Evolutionary conservation across 1,284 basidiomycete species (phyloP), one percentile per base, ranked within the genome.

Genomic region (Apiotrichum laibachii): DNA sequence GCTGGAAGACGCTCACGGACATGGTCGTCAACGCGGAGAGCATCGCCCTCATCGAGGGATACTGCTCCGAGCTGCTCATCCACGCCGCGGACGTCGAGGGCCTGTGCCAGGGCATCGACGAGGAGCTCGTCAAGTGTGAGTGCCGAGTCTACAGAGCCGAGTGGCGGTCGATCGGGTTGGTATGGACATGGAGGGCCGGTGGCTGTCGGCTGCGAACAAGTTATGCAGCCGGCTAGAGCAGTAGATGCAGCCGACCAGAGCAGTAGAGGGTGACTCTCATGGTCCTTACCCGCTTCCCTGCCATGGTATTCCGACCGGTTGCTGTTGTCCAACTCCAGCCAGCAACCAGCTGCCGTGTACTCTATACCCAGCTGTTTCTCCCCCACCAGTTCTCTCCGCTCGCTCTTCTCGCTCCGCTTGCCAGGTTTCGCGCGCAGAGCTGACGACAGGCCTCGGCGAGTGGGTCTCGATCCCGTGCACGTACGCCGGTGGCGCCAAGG

Each of bases 61-160:
- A 63, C 60, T 67, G 47, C 72, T 95, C 92, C 68, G 96, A 99
- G 76, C 92, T 99, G 68, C 80, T 99, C 42, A 85, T 99, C 46
- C 96, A 99, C 77, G 95, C 96, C 0, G 96, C 96, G 6, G 96
- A 99, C 69, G 93, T 99, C 5, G 96, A 99, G 76, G 96, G 96
- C 0, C 80, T 99, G 35, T 99, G 96, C 77, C 87, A 93, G 79
- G 96, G 96, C 1, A 94, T 99, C 60, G 96, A 99, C 73, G 86
- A 92, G 73, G 86, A 88, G 33, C 84, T 99, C 9, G 95, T 99
- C 8, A 67, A 79, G 64, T 87, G 94, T 90, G 67, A 66, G 87
- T 77, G n/a, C n/a, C n/a, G n/a, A n/a, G n/a, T n/a, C n/a, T n/a
- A n/a, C n/a, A n/a, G n/a, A n/a, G n/a, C n/a, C n/a, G n/a, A 31